Evolutionary conservation across 2,329 filamentous ascomycete species (phyloP).

Genomic region (Fusarium sp.): DNA sequence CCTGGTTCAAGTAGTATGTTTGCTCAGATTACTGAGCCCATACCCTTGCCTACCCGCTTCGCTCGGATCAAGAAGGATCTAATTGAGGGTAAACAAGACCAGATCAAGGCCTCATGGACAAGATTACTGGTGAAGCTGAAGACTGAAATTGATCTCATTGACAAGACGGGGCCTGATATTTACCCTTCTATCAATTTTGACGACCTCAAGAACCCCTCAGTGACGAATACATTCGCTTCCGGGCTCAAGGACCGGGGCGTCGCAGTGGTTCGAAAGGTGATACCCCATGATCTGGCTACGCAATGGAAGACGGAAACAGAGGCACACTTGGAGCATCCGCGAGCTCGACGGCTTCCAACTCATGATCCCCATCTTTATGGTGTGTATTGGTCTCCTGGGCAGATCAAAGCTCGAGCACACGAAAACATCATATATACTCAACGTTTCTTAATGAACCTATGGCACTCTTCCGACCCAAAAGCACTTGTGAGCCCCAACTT

Average conservation of each 20-base stretch:
- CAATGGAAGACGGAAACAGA: constrained; percentile 64
- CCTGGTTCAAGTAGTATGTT: constrained; percentile 46
- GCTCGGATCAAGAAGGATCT: constrained; percentile 55
- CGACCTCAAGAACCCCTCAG: constrained; percentile 50
- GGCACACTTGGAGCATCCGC: constrained; percentile 65
- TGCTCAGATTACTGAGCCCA: constrained; percentile 44
- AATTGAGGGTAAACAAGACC: constrained; percentile 53
- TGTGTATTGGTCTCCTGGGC: constrained; percentile 56
- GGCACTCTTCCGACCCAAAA: constrained; percentile 52
- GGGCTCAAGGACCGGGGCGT: constrained; percentile 48
- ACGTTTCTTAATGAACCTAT: constrained; percentile 60
- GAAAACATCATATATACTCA: constrained; percentile 55
- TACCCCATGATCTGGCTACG: constrained; percentile 45
- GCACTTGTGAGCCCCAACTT: constrained; percentile 56
- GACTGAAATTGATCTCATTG: constrained; percentile 54
- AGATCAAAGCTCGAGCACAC: constrained; percentile 55
- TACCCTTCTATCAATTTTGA: constrained; percentile 58
- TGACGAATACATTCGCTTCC: constrained; percentile 44
- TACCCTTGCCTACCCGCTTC: constrained; percentile 55
- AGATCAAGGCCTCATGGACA: constrained; percentile 54
- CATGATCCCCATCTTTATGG: constrained; percentile 51
- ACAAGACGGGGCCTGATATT: constrained; percentile 47
- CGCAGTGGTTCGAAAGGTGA: constrained; percentile 50
- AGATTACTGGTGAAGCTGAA: constrained; percentile 53
- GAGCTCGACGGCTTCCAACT: constrained; percentile 48